phyloP scores from a whole-genome alignment of 345 rosid genomes.

The Physaria fendleri region DNA sequence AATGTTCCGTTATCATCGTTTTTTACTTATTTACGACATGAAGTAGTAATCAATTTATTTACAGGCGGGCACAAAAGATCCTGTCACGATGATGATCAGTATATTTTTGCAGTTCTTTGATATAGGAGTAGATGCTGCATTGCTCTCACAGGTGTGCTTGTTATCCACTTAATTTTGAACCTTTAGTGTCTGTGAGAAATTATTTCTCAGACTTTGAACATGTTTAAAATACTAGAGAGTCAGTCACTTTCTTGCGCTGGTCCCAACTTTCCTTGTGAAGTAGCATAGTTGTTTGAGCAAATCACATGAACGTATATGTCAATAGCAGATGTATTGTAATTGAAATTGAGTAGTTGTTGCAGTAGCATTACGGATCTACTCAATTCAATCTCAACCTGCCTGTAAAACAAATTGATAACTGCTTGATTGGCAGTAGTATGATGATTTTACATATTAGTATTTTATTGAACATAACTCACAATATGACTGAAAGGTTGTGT shows the following conservation, averaged over 20 bases:
- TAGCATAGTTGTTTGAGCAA: background rate
- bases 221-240: background rate
- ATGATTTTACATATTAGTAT: background rate
- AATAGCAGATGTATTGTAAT: background rate
- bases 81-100: conserved; percentile 84
- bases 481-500: conserved; percentile 6
- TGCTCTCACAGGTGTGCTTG: conserved; percentile 80
- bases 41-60: conserved; percentile 25
- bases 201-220: background rate
- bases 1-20: background rate
- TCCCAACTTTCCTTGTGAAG: background rate
- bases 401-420: background rate
- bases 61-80: conserved; percentile 96
- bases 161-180: background rate
- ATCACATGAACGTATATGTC: background rate
- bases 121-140: conserved; percentile 81
- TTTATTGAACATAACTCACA: background rate
- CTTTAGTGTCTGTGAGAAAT: background rate
- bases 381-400: background rate
- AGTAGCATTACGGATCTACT: background rate
- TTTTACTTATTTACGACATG: background rate
- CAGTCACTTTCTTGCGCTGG: background rate
- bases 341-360: background rate
- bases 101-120: conserved; percentile 87
- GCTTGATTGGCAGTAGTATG: background rate